Percentiles rank a stretch among this genome's conserved stretches.
Evolutionary conservation across 768 basidiomycete genomes (phyloP).

Genomic region (Fistulinella prunicolor): DNA sequence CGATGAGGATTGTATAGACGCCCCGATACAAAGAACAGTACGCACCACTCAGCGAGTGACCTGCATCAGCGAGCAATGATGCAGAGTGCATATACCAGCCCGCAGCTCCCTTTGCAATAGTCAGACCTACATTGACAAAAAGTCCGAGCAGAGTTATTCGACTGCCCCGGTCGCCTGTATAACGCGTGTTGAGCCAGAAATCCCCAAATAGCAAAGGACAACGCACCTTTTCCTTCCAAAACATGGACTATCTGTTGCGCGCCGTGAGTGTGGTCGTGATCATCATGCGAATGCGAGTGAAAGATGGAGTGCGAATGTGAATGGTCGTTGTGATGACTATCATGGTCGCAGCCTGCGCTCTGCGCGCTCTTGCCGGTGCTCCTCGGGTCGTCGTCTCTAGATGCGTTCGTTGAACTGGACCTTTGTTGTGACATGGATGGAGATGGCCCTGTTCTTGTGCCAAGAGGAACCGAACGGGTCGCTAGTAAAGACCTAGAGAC

Average conservation of each 20-base stretch:
- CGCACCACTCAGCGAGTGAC: constrained; percentile 84
- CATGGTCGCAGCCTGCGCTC: constrained; percentile 37
- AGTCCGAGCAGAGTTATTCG: constrained; percentile 85
- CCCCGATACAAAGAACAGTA: constrained; percentile 10
- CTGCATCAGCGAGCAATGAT: constrained; percentile 88
- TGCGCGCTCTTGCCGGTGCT: constrained; percentile 13
- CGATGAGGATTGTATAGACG: constrained; percentile 5
- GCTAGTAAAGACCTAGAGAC: constrained; percentile 13
- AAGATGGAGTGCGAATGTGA: constrained; percentile 63
- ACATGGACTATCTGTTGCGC: constrained; percentile 69
- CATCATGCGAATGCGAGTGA: constrained; percentile 64
- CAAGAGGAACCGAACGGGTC: not conserved
- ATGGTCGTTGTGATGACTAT: constrained; percentile 38
- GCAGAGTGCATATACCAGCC: constrained; percentile 92
- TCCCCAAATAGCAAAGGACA: not conserved
- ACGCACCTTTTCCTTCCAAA: constrained; percentile 61
- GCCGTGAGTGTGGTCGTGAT: constrained; percentile 55
- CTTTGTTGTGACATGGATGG: constrained; percentile 23
- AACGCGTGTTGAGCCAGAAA: not conserved
- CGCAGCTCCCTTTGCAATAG: constrained; percentile 79
- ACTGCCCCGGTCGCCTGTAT: constrained; percentile 73
- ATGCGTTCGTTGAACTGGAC: constrained; percentile 15
- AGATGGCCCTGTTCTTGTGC: not conserved
- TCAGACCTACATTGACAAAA: constrained; percentile 77
- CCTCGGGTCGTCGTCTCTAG: constrained; percentile 27